Evolutionary conservation across 2,329 filamentous ascomycete genomes (phyloP), one percentile per base, ranked within the genome.

Genomic region (Claviceps sorghi): DNA sequence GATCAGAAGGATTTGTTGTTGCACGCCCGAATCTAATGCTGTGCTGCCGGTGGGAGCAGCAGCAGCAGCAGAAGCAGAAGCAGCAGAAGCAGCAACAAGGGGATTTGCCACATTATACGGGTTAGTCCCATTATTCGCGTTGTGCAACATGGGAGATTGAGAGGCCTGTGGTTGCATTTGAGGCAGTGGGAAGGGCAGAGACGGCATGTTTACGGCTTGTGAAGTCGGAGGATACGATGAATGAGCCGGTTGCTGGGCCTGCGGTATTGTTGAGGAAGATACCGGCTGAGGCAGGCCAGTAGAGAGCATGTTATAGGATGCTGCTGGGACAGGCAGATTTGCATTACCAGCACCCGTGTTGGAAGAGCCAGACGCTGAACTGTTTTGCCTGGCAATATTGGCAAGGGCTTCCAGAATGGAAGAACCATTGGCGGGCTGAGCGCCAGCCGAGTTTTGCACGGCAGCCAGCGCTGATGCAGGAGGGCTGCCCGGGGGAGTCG

Each of bases 381-480:
- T 78, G 65, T 82, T 88, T 66, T 88, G 84, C 58, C 86, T 84
- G 41, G 86, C 85, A 69, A 93, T 85, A 62, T 86, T 87, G 57
- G 86, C 85, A 57, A 93, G 76, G 45, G 84, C 84, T 65, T 86
- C 85, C 68, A 90, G 75, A 60, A 93, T 89, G 58, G 81, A 83
- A 55, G 72, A 68, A 56, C 73, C 67, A 52, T 65, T 69, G 44
- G 73, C 75, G 53, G 75, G 67, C 56, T 63, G 59, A 8, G 66
- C 63, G 26, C 75, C 70, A 36, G 72, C 61, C 29, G 58, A 56
- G 48, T 58, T 56, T 41, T 64, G 64, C 32, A 73, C 61, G 47
- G 65, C 71, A 57, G 66, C 72, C 59, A 72, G 61, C 52, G 70
- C 58, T 58, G 66, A 69, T 26, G 72, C 61, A 34, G 77, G 78